phyloP scores from a whole-genome alignment of 1,139 yeast genomes.

The Pichia sp. region DNA sequence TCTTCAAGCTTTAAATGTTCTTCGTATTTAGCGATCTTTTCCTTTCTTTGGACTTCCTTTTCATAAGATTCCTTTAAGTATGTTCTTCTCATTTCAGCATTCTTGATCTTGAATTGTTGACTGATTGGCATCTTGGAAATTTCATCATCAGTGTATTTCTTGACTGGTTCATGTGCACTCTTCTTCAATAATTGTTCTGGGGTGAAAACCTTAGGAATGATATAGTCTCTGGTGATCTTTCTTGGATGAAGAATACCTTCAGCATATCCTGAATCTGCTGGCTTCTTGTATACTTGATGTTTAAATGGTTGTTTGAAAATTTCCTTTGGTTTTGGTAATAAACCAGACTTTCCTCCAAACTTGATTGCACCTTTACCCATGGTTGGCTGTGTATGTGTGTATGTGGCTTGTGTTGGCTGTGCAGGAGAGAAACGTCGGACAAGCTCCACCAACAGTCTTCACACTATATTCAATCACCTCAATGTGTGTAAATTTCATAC shows the following conservation, averaged over 20 bases:
- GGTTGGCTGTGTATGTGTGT: background rate
- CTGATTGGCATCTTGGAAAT: slow-evolving; percentile 40
- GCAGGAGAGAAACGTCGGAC: too few relatives aligned
- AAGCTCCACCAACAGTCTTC: too few relatives aligned
- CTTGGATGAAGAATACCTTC: slow-evolving; percentile 73
- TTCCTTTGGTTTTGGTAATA: slow-evolving; percentile 75
- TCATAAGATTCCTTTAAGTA: slow-evolving; percentile 67
- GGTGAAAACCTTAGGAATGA: slow-evolving; percentile 52
- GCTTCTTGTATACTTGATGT: slow-evolving; percentile 49
- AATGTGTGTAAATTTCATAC: background rate
- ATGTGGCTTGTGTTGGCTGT: too few relatives aligned
- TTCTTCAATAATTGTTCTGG: slow-evolving; percentile 26
- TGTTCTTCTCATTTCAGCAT: slow-evolving; percentile 69
- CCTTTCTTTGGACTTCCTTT: slow-evolving; percentile 55
- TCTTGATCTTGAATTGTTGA: slow-evolving; percentile 54
- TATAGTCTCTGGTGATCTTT: slow-evolving; percentile 57
- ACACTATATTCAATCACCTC: too few relatives aligned
- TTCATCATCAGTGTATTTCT: slow-evolving; percentile 29
- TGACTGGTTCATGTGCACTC: slow-evolving; percentile 40
- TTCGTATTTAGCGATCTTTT: slow-evolving; percentile 35
- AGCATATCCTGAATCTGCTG: slow-evolving; percentile 65
- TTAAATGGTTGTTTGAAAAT: slow-evolving; percentile 67
- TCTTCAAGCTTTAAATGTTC: slow-evolving; percentile 35
- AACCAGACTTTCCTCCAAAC: slow-evolving; percentile 74
- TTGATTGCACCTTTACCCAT: slow-evolving; percentile 55